Evolutionary conservation across 2,329 filamentous ascomycete species (phyloP).

Genomic region (Aspergillus viridinutans): DNA sequence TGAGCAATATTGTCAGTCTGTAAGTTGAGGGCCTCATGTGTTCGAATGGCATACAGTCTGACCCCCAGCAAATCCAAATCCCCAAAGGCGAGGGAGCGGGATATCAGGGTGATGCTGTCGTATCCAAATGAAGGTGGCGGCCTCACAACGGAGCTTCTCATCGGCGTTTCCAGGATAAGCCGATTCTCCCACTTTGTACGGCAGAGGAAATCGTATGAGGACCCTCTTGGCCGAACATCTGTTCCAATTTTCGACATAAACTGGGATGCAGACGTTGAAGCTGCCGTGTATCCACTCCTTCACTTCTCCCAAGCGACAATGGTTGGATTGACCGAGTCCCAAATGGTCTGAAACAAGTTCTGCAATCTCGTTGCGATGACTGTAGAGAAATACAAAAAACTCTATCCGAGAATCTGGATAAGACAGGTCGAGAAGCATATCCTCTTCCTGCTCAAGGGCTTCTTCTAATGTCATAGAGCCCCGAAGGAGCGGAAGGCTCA

Average conservation of each 20-base stretch:
- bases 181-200: conserved; percentile 34
- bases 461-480: conserved; percentile 10
- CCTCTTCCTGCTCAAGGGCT: conserved; percentile 12
- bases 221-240: conserved; percentile 15
- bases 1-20: neutral
- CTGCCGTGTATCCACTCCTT: neutral
- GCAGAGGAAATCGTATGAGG: conserved; percentile 22
- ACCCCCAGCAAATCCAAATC: conserved; percentile 31
- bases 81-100: conserved; percentile 32
- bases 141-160: conserved; percentile 42
- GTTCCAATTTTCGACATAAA: conserved; percentile 1
- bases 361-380: conserved; percentile 6
- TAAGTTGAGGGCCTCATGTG: neutral
- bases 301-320: neutral
- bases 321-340: conserved; percentile 5
- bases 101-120: conserved; percentile 35
- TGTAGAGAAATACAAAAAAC: conserved; percentile 10
- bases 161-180: conserved; percentile 37
- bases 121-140: conserved; percentile 39
- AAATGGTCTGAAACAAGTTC: conserved; percentile 9
- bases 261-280: neutral
- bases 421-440: conserved; percentile 9
- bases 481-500: conserved; percentile 8
- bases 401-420: conserved; percentile 10
- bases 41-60: conserved; percentile 19